Evolutionary conservation across 495 filamentous ascomycete species (phyloP).

Genomic region (Evansstolkia leycettana): DNA sequence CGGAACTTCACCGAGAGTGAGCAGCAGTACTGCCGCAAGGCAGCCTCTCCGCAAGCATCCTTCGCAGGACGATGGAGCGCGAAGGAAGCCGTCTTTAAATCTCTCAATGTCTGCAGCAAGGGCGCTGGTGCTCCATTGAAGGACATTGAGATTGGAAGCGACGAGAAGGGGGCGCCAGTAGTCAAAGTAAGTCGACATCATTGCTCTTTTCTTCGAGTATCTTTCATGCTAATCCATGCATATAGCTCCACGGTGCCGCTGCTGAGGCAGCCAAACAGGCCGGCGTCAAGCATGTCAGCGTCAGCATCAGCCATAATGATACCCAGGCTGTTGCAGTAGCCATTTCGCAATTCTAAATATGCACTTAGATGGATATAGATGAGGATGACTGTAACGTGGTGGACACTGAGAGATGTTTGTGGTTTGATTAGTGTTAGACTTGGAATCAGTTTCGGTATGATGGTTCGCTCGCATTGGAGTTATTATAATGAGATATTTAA

Average conservation of each 20-base stretch:
- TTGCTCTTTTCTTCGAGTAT: not conserved
- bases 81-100: constrained; percentile 98
- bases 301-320: constrained; percentile 93
- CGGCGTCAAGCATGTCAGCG: constrained; percentile 73
- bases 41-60: constrained; percentile 62
- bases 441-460: not conserved
- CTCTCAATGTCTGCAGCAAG: constrained; percentile 73
- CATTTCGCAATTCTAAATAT: constrained; percentile 54
- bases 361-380: not conserved
- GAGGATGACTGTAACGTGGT: not conserved
- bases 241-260: constrained; percentile 69
- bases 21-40: constrained; percentile 72
- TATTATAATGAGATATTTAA: too few relatives aligned
- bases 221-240: constrained; percentile 25
- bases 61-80: constrained; percentile 93
- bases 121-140: constrained; percentile 82
- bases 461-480: too few relatives aligned
- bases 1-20: constrained; percentile 85
- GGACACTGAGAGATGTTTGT: not conserved
- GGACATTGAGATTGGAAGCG: constrained; percentile 84
- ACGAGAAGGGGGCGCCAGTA: constrained; percentile 67
- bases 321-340: constrained; percentile 88
- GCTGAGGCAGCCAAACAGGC: constrained; percentile 66
- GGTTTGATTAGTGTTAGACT: not conserved
- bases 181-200: constrained; percentile 57